Percentiles rank a stretch among this genome's conserved stretches.
phyloP scores from a whole-genome alignment of 192 early-diverging fungal genomes.

The Coemansia umbellata region DNA sequence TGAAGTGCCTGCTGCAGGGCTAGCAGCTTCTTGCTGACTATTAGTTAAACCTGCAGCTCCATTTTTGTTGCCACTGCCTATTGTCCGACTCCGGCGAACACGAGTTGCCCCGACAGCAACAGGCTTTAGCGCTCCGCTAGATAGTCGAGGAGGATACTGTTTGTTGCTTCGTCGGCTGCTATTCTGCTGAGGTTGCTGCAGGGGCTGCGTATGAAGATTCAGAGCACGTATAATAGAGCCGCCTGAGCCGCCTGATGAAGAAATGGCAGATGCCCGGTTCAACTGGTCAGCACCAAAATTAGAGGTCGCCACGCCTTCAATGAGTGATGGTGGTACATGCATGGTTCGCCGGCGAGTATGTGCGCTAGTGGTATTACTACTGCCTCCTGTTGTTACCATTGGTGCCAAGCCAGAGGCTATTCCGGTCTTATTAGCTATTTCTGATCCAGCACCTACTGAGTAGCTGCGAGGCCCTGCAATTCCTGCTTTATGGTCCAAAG shows the following conservation, averaged over 20 bases:
- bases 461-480: constrained; percentile 5
- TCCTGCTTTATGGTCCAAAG: background rate
- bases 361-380: background rate
- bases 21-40: background rate
- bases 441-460: constrained; percentile 10
- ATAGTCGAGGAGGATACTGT: constrained; percentile 9
- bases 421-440: background rate
- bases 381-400: background rate
- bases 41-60: background rate
- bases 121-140: background rate
- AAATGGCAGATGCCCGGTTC: background rate
- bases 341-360: constrained; percentile 37
- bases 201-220: background rate
- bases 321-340: constrained; percentile 45
- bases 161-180: background rate
- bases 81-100: constrained; percentile 28
- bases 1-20: background rate
- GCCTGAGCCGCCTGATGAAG: background rate
- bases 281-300: constrained; percentile 11
- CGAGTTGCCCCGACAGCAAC: background rate
- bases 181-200: background rate
- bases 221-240: background rate
- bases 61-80: constrained; percentile 16
- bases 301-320: constrained; percentile 37
- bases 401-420: background rate